A percentile compares a stretch with the other conserved stretches of the same genome.
Evolutionary conservation across 306 rosid genomes (phyloP).

Genomic region (Acacia confusa): DNA sequence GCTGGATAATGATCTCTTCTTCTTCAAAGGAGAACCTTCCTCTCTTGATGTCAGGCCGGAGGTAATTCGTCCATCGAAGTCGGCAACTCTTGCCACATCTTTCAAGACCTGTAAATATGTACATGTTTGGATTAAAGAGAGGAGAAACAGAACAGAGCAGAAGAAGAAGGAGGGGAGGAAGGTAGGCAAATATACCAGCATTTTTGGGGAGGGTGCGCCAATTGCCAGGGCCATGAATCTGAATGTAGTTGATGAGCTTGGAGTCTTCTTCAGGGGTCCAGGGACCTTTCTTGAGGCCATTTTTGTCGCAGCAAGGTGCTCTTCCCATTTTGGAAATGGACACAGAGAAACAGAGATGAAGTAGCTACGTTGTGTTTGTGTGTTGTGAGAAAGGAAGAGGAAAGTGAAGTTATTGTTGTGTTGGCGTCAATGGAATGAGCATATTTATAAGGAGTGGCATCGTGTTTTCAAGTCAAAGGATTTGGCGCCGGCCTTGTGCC

Average conservation of each 20-base stretch:
- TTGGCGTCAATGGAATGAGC: conserved; percentile 6
- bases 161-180: neutral
- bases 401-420: neutral
- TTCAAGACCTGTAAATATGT: conserved; percentile 47
- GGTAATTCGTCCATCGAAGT: conserved; percentile 85
- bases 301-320: conserved; percentile 82
- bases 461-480: conserved; percentile 60
- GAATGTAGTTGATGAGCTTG: conserved; percentile 50
- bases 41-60: conserved; percentile 85
- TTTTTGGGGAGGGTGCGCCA: conserved; percentile 80
- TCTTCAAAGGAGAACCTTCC: conserved; percentile 88
- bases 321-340: conserved; percentile 59
- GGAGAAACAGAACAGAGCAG: neutral
- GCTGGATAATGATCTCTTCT: conserved; percentile 76
- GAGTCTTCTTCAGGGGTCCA: conserved; percentile 87
- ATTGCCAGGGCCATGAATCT: conserved; percentile 65
- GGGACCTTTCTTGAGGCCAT: conserved; percentile 82
- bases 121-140: neutral
- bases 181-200: conserved; percentile 46
- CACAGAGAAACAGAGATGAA: neutral
- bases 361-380: neutral
- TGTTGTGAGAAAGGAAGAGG: conserved; percentile 18
- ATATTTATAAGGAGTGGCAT: conserved; percentile 28
- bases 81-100: conserved; percentile 94
- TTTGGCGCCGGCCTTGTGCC: conserved; percentile 86